Conservation (phyloP, 768 basidiomycete species). For the Macrolepiota albuminosa region DNA sequence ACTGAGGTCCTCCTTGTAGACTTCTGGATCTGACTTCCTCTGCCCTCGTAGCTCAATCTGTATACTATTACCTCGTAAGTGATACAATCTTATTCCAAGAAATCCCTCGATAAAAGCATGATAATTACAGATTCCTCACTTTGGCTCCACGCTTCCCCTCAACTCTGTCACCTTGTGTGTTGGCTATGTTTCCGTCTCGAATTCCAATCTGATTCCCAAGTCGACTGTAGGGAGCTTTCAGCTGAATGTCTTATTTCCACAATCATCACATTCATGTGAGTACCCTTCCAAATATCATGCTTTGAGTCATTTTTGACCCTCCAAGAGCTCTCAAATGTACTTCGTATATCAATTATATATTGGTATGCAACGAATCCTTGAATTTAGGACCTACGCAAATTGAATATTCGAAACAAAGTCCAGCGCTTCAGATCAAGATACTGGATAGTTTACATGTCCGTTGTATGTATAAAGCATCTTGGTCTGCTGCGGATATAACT, state of each 20-base stretch:
- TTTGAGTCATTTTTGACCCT: not conserved
- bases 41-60: conserved; percentile 34
- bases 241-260: conserved; percentile 39
- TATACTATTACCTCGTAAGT: conserved; percentile 39
- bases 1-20: conserved; percentile 16
- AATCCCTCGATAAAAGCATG: not conserved
- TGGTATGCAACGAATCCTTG: conserved; percentile 17
- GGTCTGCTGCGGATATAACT: not conserved
- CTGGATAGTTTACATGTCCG: conserved; percentile 21
- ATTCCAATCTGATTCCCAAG: not conserved
- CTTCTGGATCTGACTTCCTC: conserved; percentile 35
- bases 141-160: conserved; percentile 33
- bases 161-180: conserved; percentile 32
- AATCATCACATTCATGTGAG: conserved; percentile 38
- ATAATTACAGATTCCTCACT: conserved; percentile 34
- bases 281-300: not conserved
- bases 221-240: conserved; percentile 27
- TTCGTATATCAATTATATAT: conserved; percentile 37
- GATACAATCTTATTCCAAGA: not conserved
- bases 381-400: not conserved
- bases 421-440: conserved; percentile 20
- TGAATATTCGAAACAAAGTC: conserved; percentile 10
- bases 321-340: conserved; percentile 19
- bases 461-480: conserved; percentile 17
- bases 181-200: conserved; percentile 6